These are phyloP conservation scores for Fusarium secorum DNA, from an alignment of 2,329 filamentous ascomycete genomes.

Conservation along the genomic window DNA sequence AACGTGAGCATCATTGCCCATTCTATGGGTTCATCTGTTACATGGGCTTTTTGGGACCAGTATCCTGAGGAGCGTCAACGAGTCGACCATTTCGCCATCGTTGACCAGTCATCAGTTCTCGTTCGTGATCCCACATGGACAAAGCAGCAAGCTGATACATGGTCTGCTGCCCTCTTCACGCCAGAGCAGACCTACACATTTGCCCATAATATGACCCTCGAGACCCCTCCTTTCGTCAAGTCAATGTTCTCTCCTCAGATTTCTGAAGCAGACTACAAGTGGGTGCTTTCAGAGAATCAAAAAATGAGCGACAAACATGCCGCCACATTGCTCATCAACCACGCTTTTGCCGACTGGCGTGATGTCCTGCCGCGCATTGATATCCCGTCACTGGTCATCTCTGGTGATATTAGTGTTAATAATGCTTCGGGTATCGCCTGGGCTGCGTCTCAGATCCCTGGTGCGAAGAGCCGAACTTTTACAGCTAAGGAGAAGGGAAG, in stretches of 20 bases:
- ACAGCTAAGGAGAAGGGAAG: background rate
- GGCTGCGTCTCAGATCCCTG: background rate
- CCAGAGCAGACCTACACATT: background rate
- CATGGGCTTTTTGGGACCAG: constrained; percentile 2
- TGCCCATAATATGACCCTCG: background rate
- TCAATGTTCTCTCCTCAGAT: background rate
- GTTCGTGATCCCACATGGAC: background rate
- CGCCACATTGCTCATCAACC: background rate
- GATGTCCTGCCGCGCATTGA: background rate
- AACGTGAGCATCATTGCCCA: background rate
- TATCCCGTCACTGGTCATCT: background rate
- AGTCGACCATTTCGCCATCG: background rate
- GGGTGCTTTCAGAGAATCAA: background rate
- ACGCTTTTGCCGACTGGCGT: background rate
- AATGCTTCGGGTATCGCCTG: background rate
- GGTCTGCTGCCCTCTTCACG: background rate
- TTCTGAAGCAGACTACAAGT: background rate
- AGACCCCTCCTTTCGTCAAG: background rate
- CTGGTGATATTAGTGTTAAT: background rate
- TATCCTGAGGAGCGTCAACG: background rate
- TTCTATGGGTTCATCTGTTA: background rate
- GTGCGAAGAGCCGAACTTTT: background rate
- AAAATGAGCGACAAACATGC: background rate
- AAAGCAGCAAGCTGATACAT: background rate
- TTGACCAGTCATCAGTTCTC: background rate